Conservation (phyloP, 2,329 filamentous ascomycete genomes). For the Venturia effusa region DNA sequence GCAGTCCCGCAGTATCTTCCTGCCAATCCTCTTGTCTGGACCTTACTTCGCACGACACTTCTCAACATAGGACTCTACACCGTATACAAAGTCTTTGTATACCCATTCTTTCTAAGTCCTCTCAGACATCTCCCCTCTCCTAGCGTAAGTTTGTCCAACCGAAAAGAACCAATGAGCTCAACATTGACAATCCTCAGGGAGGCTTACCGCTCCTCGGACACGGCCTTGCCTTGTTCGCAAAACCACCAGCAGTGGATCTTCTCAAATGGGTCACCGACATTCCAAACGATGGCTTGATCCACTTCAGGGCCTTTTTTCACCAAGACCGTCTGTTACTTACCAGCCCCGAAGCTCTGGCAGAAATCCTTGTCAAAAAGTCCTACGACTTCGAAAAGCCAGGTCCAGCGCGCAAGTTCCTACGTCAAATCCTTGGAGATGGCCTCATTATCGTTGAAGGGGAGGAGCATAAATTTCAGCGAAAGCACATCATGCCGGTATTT, state of each 20-base stretch:
- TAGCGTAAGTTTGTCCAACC: conserved; percentile 9
- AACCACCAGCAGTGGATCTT: conserved; percentile 23
- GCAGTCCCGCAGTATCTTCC: conserved; percentile 10
- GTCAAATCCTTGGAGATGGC: conserved; percentile 39
- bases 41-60: conserved; percentile 1
- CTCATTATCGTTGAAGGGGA: conserved; percentile 40
- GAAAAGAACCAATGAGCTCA: not conserved
- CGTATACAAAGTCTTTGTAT: conserved; percentile 11
- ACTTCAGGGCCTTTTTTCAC: conserved; percentile 29
- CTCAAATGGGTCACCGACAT: conserved; percentile 27
- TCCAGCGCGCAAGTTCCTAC: conserved; percentile 32
- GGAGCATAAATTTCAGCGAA: conserved; percentile 47
- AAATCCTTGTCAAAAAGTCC: conserved; percentile 40
- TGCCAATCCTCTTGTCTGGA: conserved; percentile 11
- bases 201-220: conserved; percentile 24
- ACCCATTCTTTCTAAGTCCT: conserved; percentile 21
- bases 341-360: conserved; percentile 32
- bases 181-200: conserved; percentile 1
- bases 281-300: conserved; percentile 30
- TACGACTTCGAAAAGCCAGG: conserved; percentile 45
- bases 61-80: not conserved
- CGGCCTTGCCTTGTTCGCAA: conserved; percentile 23
- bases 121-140: conserved; percentile 28
- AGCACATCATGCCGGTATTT: conserved; percentile 72
- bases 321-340: conserved; percentile 27